A percentile compares a stretch with the other conserved stretches of the same genome.
Evolutionary conservation across 768 basidiomycete genomes (phyloP).

Genomic region (Dacryopinax primogenitus): DNA sequence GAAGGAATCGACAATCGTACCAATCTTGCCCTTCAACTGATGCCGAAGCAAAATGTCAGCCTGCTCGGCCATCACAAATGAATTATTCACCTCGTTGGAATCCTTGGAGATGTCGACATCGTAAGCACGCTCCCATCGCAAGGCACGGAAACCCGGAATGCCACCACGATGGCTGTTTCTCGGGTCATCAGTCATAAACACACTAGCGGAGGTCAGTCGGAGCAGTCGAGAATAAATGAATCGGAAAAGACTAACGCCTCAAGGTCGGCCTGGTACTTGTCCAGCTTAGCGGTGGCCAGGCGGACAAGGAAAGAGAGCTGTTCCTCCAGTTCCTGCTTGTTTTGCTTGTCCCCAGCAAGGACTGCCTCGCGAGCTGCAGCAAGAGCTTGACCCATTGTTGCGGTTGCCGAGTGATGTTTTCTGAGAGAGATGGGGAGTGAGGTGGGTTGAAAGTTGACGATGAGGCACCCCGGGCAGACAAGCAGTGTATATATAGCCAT

Average conservation of each 20-base stretch:
- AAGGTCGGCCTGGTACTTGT: slow-evolving; percentile 11
- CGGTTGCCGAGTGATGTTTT: neutral
- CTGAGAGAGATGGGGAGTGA: neutral
- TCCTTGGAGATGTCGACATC: neutral
- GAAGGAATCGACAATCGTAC: slow-evolving; percentile 7
- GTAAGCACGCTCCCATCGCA: slow-evolving; percentile 10
- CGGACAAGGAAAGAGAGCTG: slow-evolving; percentile 10
- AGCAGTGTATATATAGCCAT: no score
- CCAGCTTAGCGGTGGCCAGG: slow-evolving; percentile 1
- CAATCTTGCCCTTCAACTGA: neutral
- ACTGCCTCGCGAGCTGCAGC: neutral
- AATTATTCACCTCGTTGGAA: neutral
- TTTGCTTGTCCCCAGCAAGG: neutral
- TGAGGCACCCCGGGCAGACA: no score
- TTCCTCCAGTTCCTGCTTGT: slow-evolving; percentile 11
- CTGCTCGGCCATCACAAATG: neutral
- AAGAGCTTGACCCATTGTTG: neutral
- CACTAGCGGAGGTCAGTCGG: no score
- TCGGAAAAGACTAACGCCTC: slow-evolving; percentile 6
- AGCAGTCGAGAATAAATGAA: neutral
- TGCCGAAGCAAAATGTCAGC: neutral
- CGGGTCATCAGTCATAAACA: slow-evolving; percentile 8
- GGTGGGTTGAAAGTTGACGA: no score
- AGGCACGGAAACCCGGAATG: slow-evolving; percentile 11
- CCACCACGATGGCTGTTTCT: neutral